Base-by-base conservation (phyloP, 2,329 filamentous ascomycete genomes). In the Aspergillus bombycis region DNA sequence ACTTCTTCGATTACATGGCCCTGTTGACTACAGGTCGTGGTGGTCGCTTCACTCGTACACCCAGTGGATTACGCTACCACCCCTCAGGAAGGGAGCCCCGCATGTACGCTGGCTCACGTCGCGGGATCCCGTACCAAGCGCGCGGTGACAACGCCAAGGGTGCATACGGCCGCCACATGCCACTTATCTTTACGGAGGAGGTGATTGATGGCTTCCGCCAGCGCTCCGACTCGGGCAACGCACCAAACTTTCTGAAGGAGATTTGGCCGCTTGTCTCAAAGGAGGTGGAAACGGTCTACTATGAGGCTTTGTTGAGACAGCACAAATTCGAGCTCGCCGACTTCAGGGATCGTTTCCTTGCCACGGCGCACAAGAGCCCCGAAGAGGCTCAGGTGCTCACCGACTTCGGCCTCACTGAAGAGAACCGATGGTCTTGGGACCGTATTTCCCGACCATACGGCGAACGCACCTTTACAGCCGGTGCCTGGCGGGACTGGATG, bases 1-100 rank as follows among this genome's bases (percentile, higher is more conserved):
- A 58, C 21, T 58, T 58, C 57, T 58, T 58, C 30, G 57, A 58
- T 14, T 55, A 55, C 14, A 55, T 55, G 52, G 52, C 52, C 5
- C n/a, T 55, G 21, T 23, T 55, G 21, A 55, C 52, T 16, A 55
- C 52, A 1, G 52, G 52, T 9, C 52, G 52, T 19, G 52, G 52
- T 3, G 52, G 52, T 21, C 52, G 32, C 10, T 55, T 55, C 12
- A 38, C 21, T 9, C 52, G 52, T 21, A 55, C 52, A 10, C 12
- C 52, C 8, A 34, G 19, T 21, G 32, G 52, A n/a, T 34, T 55
- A 7, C 34, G 52, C 32, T 55, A 55, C 34, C 52, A 55, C 21
- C 52, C 52, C 23, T 55, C 52, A 16, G 52, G 52, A 14, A 55
- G 36, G 4, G 52, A 55, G 32, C 52, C 52, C 21, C 52, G 52